Evolutionary conservation across 2,329 filamentous ascomycete genomes (phyloP).

Genomic region (Tolypocladium nubicola): DNA sequence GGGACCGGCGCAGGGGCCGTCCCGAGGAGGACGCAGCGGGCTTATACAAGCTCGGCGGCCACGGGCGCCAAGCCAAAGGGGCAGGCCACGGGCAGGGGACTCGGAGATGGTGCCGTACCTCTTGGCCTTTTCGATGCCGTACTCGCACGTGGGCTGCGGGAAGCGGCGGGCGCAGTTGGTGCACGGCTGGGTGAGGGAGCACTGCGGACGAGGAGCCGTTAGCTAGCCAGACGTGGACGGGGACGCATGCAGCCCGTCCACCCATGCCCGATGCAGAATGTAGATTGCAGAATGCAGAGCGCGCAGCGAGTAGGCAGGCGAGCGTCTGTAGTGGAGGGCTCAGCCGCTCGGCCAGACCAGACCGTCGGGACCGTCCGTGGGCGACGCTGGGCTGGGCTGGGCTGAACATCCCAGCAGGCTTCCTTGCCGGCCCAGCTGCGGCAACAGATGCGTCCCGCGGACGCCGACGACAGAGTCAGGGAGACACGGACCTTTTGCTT

Average conservation of each 20-base stretch:
- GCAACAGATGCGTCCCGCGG: neutral
- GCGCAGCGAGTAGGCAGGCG: too few relatives aligned
- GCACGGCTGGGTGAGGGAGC: conserved; percentile 43
- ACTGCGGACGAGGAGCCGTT: conserved; percentile 22
- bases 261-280: neutral
- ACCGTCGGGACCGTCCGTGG: neutral
- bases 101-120: conserved; percentile 6
- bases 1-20: neutral
- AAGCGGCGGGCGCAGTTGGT: conserved; percentile 42
- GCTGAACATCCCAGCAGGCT: neutral
- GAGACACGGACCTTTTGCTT: conserved; percentile 36
- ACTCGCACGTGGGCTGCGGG: conserved; percentile 40
- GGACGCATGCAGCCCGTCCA: conserved; percentile 1
- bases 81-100: neutral
- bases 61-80: neutral
- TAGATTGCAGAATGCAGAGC: neutral
- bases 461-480: neutral
- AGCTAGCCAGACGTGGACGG: neutral
- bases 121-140: conserved; percentile 18
- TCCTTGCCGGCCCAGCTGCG: neutral
- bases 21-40: neutral
- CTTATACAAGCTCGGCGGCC: neutral
- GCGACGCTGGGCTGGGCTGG: neutral
- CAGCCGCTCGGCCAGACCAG: neutral
- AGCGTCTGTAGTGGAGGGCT: neutral